phyloP scores from a whole-genome alignment of 345 rosid species.

The Streptanthus diversifolius region DNA sequence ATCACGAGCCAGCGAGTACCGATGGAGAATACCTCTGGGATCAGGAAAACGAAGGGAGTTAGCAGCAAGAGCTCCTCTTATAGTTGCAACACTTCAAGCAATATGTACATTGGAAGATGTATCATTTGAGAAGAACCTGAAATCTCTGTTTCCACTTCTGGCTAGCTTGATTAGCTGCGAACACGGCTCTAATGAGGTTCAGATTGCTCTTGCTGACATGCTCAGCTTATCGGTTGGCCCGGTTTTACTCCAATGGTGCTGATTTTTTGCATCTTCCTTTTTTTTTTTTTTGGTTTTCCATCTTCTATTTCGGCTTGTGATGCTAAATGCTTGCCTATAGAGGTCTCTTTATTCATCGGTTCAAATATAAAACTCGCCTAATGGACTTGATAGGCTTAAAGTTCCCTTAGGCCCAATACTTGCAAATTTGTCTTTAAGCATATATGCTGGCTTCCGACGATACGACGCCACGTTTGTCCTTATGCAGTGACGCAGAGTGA shows the following conservation, averaged over 20 bases:
- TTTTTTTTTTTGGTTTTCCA: background rate
- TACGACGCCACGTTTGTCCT: background rate
- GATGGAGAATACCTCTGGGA: conserved; percentile 80
- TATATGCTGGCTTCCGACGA: background rate
- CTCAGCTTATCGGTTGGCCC: conserved; percentile 79
- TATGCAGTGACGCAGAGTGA: background rate
- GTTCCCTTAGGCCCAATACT: background rate
- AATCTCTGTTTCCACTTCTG: conserved; percentile 66
- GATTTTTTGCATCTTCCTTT: conserved; percentile 23
- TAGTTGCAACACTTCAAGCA: conserved; percentile 75
- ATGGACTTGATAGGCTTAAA: background rate
- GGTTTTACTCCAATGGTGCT: conserved; percentile 68
- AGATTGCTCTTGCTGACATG: conserved; percentile 83
- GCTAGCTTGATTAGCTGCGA: conserved; percentile 79
- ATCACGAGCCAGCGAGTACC: conserved; percentile 36
- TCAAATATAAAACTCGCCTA: background rate
- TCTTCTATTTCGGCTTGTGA: conserved; percentile 1
- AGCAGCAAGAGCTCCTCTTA: conserved; percentile 81
- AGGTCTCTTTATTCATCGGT: conserved; percentile 1
- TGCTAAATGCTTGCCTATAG: conserved; percentile 21
- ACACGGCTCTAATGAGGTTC: conserved; percentile 89
- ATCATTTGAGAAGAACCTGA: conserved; percentile 70
- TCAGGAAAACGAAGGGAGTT: conserved; percentile 88
- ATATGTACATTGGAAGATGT: conserved; percentile 67
- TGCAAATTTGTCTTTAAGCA: background rate